Evolutionary conservation across 1,284 basidiomycete species (phyloP), one percentile per base, ranked within the genome.

Genomic region (Rhodotorula mucilaginosa): DNA sequence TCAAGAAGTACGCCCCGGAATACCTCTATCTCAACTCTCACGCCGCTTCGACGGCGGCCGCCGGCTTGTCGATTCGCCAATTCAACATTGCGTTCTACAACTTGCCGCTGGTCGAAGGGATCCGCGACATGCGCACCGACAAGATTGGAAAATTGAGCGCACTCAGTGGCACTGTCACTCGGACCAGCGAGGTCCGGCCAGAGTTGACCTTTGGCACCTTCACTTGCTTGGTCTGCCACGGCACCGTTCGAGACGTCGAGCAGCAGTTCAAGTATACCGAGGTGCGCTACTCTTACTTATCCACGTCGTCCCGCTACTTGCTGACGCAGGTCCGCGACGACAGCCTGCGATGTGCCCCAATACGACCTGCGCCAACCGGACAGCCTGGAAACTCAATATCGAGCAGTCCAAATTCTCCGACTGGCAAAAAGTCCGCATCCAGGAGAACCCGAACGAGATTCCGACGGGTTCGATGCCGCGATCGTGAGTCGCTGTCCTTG

Each of bases 261-360:
- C 97, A 99, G 80, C 97, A 99, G 81, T 99, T 99, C 87, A 98
- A 97, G 81, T 99, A 98, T 81, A 99, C 97, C 31, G 97, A 99
- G 84, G 92, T 92, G 68, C 64, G 81, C 74, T 49, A 60, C 58
- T 39, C 31, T 12, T 31, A 10, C 18, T 19, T n/a, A 16, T 19
- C 5, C 16, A 0, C 10, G 34, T 52, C n/a, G 34, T 2, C 49
- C 4, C 18, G 12, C 10, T 7, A 16, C 16, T 4, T 44, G 21
- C n/a, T 58, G 19, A 46, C 58, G 21, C 19, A 5, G 31, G 23
- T 16, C 51, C 46, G 16, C 26, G 3, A 4, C 44, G 69, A 4
- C 75, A 95, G 91, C 97, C 97, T 18, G 88, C 88, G 72, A 85
- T 98, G 69, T 99, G 97, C 81, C 92, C 91, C 3, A 98, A 98